These are phyloP conservation scores for Boletus pseudopeckii DNA, from an alignment of 768 basidiomycete genomes.

Conservation along the genomic window DNA sequence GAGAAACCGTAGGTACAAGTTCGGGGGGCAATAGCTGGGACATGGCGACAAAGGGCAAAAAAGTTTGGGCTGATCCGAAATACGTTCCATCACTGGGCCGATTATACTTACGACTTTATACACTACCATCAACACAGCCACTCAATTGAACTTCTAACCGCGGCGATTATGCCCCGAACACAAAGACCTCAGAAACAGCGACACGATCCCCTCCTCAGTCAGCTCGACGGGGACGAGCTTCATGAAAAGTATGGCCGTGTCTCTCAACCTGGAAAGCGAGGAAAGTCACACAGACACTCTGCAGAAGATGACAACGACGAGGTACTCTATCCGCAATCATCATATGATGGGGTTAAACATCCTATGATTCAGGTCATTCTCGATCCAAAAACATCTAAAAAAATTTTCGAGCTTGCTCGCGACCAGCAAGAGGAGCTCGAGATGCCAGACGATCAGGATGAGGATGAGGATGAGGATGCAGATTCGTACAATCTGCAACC, in stretches of 20 bases:
- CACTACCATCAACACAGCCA: slow-evolving; percentile 9
- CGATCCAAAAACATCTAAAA: slow-evolving; percentile 77
- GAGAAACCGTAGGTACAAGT: slow-evolving; percentile 9
- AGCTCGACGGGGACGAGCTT: slow-evolving; percentile 77
- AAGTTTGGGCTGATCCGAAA: not conserved
- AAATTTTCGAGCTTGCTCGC: slow-evolving; percentile 88
- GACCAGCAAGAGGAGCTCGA: slow-evolving; percentile 91
- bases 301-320: slow-evolving; percentile 57
- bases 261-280: slow-evolving; percentile 72
- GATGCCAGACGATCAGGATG: slow-evolving; percentile 55
- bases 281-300: slow-evolving; percentile 49
- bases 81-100: too few species aligned
- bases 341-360: slow-evolving; percentile 1
- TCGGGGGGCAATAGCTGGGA: slow-evolving; percentile 18
- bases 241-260: slow-evolving; percentile 75
- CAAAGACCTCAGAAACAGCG: slow-evolving; percentile 55
- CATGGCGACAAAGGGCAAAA: slow-evolving; percentile 13
- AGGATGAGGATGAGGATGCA: slow-evolving; percentile 32
- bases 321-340: slow-evolving; percentile 35
- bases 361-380: slow-evolving; percentile 51
- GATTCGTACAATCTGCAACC: slow-evolving; percentile 28
- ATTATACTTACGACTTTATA: too few species aligned
- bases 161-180: slow-evolving; percentile 60
- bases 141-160: not conserved
- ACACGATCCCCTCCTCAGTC: slow-evolving; percentile 85